A percentile compares a stretch with the other conserved stretches of the same genome.
Conservation (phyloP, 108 stramenopile species). For the Fistulifera solaris region DNA sequence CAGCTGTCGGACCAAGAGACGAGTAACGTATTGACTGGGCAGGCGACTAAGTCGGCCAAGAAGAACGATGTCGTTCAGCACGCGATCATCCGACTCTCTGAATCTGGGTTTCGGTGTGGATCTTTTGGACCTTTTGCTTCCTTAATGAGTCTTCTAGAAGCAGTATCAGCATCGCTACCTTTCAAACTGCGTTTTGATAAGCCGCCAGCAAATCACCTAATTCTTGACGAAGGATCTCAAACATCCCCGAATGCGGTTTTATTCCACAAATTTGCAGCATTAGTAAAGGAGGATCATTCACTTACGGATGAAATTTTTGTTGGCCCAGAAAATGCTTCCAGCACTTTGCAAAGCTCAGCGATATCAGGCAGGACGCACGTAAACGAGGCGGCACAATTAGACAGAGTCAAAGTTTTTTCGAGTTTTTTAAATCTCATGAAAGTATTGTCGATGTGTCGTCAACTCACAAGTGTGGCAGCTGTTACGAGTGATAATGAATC, state of each 20-base stretch:
- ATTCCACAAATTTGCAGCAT: slow-evolving; percentile 62
- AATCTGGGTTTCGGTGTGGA: slow-evolving; percentile 82
- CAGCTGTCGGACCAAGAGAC: neutral
- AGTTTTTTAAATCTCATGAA: slow-evolving; percentile 57
- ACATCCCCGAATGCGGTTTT: slow-evolving; percentile 70
- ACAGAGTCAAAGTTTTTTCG: slow-evolving; percentile 23
- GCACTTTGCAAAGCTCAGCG: no score
- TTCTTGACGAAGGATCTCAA: slow-evolving; percentile 61
- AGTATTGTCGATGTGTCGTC: slow-evolving; percentile 53
- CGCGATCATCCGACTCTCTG: slow-evolving; percentile 77
- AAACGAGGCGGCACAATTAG: neutral
- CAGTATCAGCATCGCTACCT: slow-evolving; percentile 76
- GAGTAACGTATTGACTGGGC: neutral
- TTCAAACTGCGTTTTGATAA: slow-evolving; percentile 69
- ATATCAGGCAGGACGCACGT: no score
- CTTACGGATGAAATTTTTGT: no score
- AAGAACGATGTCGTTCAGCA: slow-evolving; percentile 81
- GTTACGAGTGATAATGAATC: slow-evolving; percentile 33
- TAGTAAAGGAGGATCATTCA: slow-evolving; percentile 6
- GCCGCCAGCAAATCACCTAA: slow-evolving; percentile 68
- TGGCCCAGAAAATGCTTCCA: no score
- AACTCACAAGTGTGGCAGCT: slow-evolving; percentile 55
- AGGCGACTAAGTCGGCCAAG: slow-evolving; percentile 24
- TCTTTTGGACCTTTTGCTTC: slow-evolving; percentile 82
- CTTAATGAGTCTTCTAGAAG: slow-evolving; percentile 65